A percentile compares a stretch with the other conserved stretches of the same genome.
These are phyloP conservation scores for Streptanthus diversifolius DNA, from an alignment of 345 rosid genomes.

Conservation along the genomic window DNA sequence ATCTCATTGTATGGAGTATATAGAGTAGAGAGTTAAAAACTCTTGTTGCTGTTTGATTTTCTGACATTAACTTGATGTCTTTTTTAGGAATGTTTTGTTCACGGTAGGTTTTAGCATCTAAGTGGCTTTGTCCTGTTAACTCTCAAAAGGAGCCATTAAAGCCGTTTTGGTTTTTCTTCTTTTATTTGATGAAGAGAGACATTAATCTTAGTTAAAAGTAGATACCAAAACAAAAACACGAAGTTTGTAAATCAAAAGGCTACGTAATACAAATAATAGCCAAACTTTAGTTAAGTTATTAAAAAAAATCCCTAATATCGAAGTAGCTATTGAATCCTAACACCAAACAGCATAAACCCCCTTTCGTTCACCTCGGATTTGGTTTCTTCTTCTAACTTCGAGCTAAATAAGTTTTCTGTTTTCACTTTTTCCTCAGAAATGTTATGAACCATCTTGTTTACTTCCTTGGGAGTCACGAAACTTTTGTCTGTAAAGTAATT, in stretches of 20 bases:
- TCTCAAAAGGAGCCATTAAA: neutral
- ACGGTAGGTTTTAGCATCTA: conserved; percentile 8
- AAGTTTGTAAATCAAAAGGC: neutral
- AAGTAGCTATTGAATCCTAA: conserved; percentile 36
- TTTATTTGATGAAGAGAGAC: neutral
- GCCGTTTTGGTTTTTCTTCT: neutral
- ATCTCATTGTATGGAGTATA: neutral
- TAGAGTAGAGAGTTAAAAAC: conserved; percentile 5
- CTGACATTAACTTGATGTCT: conserved; percentile 18
- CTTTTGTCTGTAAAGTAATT: conserved; percentile 10
- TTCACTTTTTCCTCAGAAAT: conserved; percentile 9
- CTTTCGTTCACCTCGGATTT: conserved; percentile 10
- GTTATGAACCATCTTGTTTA: neutral
- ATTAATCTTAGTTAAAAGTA: conserved; percentile 1
- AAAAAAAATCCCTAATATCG: neutral
- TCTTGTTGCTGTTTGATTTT: conserved; percentile 8
- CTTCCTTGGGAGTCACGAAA: conserved; percentile 12
- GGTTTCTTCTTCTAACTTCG: conserved; percentile 30
- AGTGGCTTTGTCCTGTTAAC: neutral
- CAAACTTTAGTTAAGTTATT: conserved; percentile 8
- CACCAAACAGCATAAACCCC: conserved; percentile 56
- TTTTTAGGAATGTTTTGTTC: conserved; percentile 1
- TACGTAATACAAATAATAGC: conserved; percentile 15
- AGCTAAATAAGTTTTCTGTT: neutral
- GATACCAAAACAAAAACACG: neutral